A percentile compares a stretch with the other conserved stretches of the same genome.
Conservation (phyloP, 1,284 basidiomycete species). For the Naganishia albida region DNA sequence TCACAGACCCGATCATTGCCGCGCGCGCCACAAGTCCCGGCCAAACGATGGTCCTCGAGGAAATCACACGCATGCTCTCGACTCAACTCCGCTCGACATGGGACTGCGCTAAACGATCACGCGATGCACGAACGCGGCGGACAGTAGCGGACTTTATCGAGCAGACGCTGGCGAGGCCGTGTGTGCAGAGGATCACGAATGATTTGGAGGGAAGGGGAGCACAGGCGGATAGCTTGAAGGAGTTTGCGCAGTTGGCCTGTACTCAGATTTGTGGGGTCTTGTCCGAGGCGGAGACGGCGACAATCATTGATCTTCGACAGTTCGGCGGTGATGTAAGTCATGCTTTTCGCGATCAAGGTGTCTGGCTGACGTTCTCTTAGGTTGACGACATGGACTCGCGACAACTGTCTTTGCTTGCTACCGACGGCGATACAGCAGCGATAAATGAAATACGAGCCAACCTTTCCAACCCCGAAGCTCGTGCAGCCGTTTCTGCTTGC, state of each 20-base stretch:
- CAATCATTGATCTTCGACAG: slow-evolving; percentile 20
- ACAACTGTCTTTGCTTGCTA: not conserved
- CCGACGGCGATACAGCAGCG: not conserved
- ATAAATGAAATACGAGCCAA: not conserved
- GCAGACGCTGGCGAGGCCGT: slow-evolving; percentile 30
- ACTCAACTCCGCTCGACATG: slow-evolving; percentile 43
- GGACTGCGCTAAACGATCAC: slow-evolving; percentile 39
- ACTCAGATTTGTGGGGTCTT: not conserved
- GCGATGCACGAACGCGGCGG: slow-evolving; percentile 35
- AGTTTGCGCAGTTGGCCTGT: slow-evolving; percentile 15
- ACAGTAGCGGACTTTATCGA: slow-evolving; percentile 38
- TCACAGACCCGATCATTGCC: slow-evolving; percentile 27
- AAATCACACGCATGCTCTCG: slow-evolving; percentile 38
- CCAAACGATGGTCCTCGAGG: slow-evolving; percentile 36
- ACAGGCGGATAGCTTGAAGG: slow-evolving; percentile 4
- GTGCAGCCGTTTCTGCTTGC: not conserved
- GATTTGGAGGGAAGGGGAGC: not conserved
- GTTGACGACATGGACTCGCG: not conserved
- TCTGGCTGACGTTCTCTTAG: not conserved
- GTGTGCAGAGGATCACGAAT: slow-evolving; percentile 5
- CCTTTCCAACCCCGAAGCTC: not conserved
- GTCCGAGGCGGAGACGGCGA: slow-evolving; percentile 1
- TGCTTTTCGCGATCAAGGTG: not conserved
- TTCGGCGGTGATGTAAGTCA: slow-evolving; percentile 5
- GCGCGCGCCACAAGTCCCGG: slow-evolving; percentile 2